Evolutionary conservation across 345 rosid genomes (phyloP).

Genomic region (Gossypium bickii): DNA sequence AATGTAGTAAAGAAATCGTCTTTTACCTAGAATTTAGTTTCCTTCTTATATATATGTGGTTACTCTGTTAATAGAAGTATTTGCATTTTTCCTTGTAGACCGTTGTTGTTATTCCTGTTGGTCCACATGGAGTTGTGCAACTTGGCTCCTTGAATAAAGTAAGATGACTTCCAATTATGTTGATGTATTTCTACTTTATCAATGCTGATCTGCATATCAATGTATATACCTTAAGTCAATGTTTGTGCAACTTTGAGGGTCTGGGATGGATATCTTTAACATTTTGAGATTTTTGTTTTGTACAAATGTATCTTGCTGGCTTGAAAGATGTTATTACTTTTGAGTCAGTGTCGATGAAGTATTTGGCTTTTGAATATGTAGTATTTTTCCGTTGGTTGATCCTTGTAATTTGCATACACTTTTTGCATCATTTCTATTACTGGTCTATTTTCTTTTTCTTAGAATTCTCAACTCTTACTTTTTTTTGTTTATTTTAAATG

Average conservation of each 20-base stretch:
- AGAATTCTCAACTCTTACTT: constrained; percentile 4
- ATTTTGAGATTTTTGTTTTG: not conserved
- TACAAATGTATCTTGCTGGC: not conserved
- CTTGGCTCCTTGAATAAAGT: constrained; percentile 77
- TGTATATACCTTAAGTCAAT: constrained; percentile 3
- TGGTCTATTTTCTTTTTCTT: not conserved
- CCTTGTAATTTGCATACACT: not conserved
- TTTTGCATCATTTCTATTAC: not conserved
- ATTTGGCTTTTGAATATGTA: not conserved
- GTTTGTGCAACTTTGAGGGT: constrained; percentile 1
- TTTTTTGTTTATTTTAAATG: constrained; percentile 6
- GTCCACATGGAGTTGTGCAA: constrained; percentile 81
- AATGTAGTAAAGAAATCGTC: not conserved
- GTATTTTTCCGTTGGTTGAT: not conserved
- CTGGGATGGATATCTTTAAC: not conserved
- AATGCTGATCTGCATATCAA: not conserved
- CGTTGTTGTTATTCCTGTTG: constrained; percentile 64
- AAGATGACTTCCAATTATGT: constrained; percentile 30
- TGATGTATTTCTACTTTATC: constrained; percentile 11
- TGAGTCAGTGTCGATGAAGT: not conserved
- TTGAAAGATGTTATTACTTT: constrained; percentile 2
- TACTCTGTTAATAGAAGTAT: not conserved
- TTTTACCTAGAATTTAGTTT: not conserved
- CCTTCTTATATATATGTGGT: not conserved
- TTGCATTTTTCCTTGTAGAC: constrained; percentile 44